These are phyloP conservation scores for Arabidopsis hybrid DNA, from an alignment of 441 rosid species.

Conservation along the genomic window DNA sequence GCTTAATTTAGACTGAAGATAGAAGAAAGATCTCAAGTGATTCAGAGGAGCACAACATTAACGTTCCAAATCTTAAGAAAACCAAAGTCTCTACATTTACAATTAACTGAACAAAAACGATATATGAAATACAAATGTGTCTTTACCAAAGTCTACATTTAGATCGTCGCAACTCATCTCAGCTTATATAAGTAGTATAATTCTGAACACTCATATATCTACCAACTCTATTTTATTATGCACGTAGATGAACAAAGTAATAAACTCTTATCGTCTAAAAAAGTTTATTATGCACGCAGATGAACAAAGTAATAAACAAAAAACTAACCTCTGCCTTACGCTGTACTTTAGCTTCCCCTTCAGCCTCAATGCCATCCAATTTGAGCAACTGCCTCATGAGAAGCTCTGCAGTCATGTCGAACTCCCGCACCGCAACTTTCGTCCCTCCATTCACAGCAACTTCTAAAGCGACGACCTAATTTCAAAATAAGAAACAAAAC, in stretches of 20 bases:
- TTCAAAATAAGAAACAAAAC: background rate
- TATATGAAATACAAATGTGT: background rate
- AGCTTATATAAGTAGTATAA: background rate
- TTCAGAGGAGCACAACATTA: background rate
- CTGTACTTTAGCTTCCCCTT: constrained; percentile 79
- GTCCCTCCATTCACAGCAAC: constrained; percentile 73
- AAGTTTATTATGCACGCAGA: constrained; percentile 3
- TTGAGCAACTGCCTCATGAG: constrained; percentile 89
- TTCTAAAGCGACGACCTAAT: constrained; percentile 73
- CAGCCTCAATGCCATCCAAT: constrained; percentile 84
- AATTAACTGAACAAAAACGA: background rate
- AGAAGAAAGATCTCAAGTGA: background rate
- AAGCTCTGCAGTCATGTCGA: constrained; percentile 69
- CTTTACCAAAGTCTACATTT: background rate
- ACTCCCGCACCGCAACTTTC: constrained; percentile 65
- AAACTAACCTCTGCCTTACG: constrained; percentile 88
- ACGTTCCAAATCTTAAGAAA: background rate
- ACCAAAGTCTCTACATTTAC: background rate
- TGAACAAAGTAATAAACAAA: background rate
- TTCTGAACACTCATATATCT: constrained; percentile 6
- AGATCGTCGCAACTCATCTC: background rate
- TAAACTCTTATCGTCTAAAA: background rate
- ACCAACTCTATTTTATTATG: background rate
- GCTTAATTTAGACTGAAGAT: background rate
- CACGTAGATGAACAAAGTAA: constrained; percentile 6